Evolutionary conservation across 352 stramenopile species (phyloP).

Genomic region (Phytophthora citrophthora): DNA sequence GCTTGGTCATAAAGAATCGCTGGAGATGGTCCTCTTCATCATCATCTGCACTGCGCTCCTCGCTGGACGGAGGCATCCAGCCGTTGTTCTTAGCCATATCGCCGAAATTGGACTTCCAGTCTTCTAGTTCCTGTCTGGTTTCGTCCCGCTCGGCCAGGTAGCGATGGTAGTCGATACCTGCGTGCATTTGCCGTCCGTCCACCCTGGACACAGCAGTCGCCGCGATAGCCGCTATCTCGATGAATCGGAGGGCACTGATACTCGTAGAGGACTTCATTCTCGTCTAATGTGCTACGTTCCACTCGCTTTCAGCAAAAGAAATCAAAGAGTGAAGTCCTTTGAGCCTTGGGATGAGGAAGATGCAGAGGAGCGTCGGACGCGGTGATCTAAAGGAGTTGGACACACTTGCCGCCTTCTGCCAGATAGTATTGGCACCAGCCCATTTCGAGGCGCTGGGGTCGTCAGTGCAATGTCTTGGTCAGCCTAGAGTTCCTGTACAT

Average conservation of each 20-base stretch:
- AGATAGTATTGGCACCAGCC: conserved; percentile 27
- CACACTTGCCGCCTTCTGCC: conserved; percentile 3
- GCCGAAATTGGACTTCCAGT: conserved; percentile 41
- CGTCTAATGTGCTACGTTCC: background rate
- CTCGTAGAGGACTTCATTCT: conserved; percentile 15
- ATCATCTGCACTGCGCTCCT: conserved; percentile 38
- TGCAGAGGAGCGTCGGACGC: conserved; percentile 25
- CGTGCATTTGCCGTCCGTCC: conserved; percentile 43
- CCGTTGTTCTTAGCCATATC: conserved; percentile 38
- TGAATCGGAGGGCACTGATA: conserved; percentile 1
- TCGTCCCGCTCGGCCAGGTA: conserved; percentile 40
- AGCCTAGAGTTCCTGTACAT: conserved; percentile 10
- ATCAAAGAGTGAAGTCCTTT: conserved; percentile 37
- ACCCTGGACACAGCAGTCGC: conserved; percentile 12
- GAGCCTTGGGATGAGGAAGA: background rate
- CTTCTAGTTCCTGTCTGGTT: conserved; percentile 36
- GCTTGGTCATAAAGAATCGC: conserved; percentile 59
- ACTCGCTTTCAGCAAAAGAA: conserved; percentile 13
- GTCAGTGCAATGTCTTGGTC: background rate
- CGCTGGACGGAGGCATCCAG: conserved; percentile 34
- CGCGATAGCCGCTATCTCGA: conserved; percentile 14
- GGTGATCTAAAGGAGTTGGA: conserved; percentile 20
- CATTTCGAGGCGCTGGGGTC: conserved; percentile 13
- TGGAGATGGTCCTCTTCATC: conserved; percentile 48
- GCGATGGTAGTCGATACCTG: conserved; percentile 45